Evolutionary conservation across 768 basidiomycete genomes (phyloP).

Genomic region (Mycena albidolilacea): DNA sequence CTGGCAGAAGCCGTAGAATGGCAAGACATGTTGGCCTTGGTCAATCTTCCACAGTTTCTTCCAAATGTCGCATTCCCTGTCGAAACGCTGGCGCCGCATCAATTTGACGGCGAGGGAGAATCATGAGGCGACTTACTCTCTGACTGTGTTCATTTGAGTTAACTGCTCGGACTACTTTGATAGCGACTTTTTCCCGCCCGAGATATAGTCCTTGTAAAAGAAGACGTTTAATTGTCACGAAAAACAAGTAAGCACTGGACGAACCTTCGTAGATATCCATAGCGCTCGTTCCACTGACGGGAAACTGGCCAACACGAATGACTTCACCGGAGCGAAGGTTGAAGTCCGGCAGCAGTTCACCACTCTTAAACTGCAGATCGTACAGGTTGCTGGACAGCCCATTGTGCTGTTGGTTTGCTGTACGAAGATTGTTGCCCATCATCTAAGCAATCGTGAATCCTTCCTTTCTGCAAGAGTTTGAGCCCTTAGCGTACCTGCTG

Average conservation of each 20-base stretch:
- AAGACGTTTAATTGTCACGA: slow-evolving; percentile 34
- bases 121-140: slow-evolving; percentile 50
- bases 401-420: slow-evolving; percentile 53
- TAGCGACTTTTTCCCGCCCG: slow-evolving; percentile 67
- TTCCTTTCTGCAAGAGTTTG: neutral
- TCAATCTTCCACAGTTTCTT: slow-evolving; percentile 67
- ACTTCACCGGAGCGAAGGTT: slow-evolving; percentile 70
- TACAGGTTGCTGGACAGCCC: slow-evolving; percentile 67
- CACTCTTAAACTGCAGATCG: slow-evolving; percentile 62
- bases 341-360: slow-evolving; percentile 64
- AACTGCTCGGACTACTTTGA: slow-evolving; percentile 70
- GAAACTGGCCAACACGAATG: slow-evolving; percentile 60
- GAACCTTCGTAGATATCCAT: slow-evolving; percentile 51
- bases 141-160: slow-evolving; percentile 61
- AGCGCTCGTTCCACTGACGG: slow-evolving; percentile 65
- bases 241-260: neutral
- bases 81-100: slow-evolving; percentile 58
- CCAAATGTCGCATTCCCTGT: slow-evolving; percentile 70
- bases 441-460: slow-evolving; percentile 41
- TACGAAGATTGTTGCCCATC: slow-evolving; percentile 51
- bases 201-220: slow-evolving; percentile 67
- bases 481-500: slow-evolving; percentile 55
- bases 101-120: neutral
- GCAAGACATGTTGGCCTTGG: slow-evolving; percentile 65
- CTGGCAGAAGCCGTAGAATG: slow-evolving; percentile 71